phyloP scores from a whole-genome alignment of 1,139 yeast species.

The Geotrichum europaeum region DNA sequence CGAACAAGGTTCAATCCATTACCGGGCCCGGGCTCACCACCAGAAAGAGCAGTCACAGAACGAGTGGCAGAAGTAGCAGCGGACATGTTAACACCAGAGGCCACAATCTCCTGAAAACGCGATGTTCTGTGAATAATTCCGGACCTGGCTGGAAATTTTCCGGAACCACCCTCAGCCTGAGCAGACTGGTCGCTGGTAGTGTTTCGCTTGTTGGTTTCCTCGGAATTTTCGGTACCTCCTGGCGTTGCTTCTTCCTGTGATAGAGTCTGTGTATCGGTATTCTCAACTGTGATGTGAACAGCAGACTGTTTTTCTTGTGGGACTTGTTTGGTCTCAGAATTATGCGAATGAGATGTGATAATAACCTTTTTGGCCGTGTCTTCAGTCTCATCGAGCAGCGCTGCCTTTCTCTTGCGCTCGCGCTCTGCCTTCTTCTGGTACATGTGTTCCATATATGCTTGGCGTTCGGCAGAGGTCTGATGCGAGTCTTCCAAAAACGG shows the following conservation, averaged over 20 bases:
- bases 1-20: slow-evolving; percentile 67
- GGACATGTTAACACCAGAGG: slow-evolving; percentile 73
- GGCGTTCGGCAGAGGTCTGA: not conserved
- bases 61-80: slow-evolving; percentile 41
- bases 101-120: slow-evolving; percentile 60
- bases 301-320: not conserved
- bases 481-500: slow-evolving; percentile 42
- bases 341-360: not conserved
- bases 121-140: slow-evolving; percentile 5
- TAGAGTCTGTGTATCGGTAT: not conserved
- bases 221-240: not conserved
- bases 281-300: not conserved
- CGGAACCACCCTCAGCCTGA: slow-evolving; percentile 16
- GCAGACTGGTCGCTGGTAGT: slow-evolving; percentile 8
- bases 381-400: slow-evolving; percentile 7
- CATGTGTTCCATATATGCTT: slow-evolving; percentile 8
- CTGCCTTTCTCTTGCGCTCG: slow-evolving; percentile 16
- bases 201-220: not conserved
- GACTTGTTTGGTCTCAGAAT: not conserved
- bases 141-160: not conserved
- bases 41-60: slow-evolving; percentile 28
- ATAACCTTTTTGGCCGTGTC: slow-evolving; percentile 10
- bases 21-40: slow-evolving; percentile 37
- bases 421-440: slow-evolving; percentile 11
- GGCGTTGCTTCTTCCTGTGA: not conserved